These are phyloP conservation scores for Phialophora expanda DNA, from an alignment of 2,329 filamentous ascomycete species.

Conservation along the genomic window DNA sequence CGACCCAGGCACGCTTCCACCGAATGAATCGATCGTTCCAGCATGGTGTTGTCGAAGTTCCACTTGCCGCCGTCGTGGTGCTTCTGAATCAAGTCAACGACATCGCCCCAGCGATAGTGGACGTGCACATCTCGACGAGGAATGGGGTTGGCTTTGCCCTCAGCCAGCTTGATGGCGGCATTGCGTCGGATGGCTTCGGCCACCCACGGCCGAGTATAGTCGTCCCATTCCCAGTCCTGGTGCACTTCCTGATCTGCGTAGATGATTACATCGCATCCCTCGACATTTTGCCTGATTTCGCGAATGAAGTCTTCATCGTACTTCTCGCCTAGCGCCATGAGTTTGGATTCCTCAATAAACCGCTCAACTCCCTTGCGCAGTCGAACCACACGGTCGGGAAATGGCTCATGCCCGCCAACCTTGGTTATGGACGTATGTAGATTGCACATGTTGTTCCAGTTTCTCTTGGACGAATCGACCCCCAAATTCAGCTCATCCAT, in stretches of 20 bases:
- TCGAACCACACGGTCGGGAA: constrained; percentile 5
- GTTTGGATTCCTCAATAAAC: constrained; percentile 7
- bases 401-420: constrained; percentile 9
- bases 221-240: constrained; percentile 11
- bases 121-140: constrained; percentile 3
- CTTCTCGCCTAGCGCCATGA: constrained; percentile 3
- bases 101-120: constrained; percentile 11
- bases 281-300: background rate
- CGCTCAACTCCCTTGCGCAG: constrained; percentile 8
- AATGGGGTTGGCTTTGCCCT: constrained; percentile 1
- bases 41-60: constrained; percentile 8
- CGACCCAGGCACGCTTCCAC: background rate
- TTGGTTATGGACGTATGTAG: constrained; percentile 9
- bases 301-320: constrained; percentile 1
- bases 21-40: constrained; percentile 4
- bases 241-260: constrained; percentile 10
- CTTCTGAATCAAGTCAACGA: constrained; percentile 4
- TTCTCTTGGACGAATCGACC: constrained; percentile 4
- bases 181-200: constrained; percentile 1
- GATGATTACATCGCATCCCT: constrained; percentile 6
- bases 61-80: constrained; percentile 12
- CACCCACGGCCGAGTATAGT: constrained; percentile 2
- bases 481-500: constrained; percentile 14
- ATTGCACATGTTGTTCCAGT: constrained; percentile 15
- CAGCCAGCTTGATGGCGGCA: constrained; percentile 4